Evolutionary conservation across 495 filamentous ascomycete species (phyloP), one percentile per base, ranked within the genome.

Genomic region (Hypoxylon intermedium): DNA sequence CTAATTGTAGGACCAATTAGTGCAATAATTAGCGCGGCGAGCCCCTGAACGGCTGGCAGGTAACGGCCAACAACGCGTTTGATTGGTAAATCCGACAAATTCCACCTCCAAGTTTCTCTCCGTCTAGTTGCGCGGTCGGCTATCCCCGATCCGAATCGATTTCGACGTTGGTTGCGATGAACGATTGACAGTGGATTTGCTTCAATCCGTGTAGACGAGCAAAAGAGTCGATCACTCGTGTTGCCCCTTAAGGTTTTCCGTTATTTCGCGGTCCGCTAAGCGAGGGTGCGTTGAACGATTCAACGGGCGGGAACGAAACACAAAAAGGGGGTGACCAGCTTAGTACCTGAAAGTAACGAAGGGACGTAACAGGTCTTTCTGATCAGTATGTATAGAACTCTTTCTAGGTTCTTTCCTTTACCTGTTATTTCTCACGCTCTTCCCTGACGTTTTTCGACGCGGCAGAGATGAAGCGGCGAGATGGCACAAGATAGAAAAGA

Each of bases 271-370:
- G 56, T 37, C 56, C 56, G 62, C 50, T 47, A 44, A 65, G 57
- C 58, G 58, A 67, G 21, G 37, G 63, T 53, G 53, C 30, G 58
- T 58, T 58, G 63, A 15, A 54, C 16, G 30, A 62, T 16, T 49
- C 53, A 58, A 61, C 47, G 46, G 41, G 57, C 61, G 65, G 63
- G 58, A 58, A 45, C 54, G 66, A 61, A 63, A 60, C 38, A 58
- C 54, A 58, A 66, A 58, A 61, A 48, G 64, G 58, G 52, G 34
- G 31, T n/a, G 33, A 40, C 38, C 48, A 44, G 60, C 36, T 60
- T 60, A 26, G 53, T 60, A 57, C 51, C 44, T 67, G 54, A 44
- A 42, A 58, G 57, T 68, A 72, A 71, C 67, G 65, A 72, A 64
- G 30, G 65, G 53, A 66, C 24, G 24, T 31, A n/a, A 50, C 60